These are phyloP conservation scores for Plenodomus tracheiphilus DNA, from an alignment of 2,329 filamentous ascomycete genomes.

Conservation along the genomic window DNA sequence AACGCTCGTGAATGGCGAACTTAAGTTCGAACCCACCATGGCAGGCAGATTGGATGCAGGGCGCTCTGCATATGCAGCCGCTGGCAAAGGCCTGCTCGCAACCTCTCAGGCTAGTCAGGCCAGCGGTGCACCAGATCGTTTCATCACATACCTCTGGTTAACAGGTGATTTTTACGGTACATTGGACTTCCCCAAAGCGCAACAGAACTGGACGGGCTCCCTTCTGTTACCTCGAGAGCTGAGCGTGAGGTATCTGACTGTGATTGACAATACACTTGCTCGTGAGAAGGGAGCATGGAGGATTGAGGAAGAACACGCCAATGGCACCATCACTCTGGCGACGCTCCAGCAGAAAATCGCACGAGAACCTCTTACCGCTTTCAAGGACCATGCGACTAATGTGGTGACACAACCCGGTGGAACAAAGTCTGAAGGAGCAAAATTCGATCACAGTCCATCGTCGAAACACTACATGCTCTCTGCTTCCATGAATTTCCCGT, in stretches of 20 bases:
- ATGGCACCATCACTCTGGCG: constrained; percentile 42
- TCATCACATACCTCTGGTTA: constrained; percentile 49
- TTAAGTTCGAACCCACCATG: constrained; percentile 46
- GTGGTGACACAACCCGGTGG: constrained; percentile 16
- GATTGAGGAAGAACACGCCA: constrained; percentile 30
- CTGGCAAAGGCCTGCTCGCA: constrained; percentile 47
- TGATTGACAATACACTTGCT: constrained; percentile 48
- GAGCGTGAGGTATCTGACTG: constrained; percentile 47
- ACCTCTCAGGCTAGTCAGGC: constrained; percentile 44
- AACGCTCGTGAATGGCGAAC: constrained; percentile 27
- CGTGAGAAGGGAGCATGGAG: constrained; percentile 48
- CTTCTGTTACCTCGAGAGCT: constrained; percentile 51
- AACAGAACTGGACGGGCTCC: constrained; percentile 52
- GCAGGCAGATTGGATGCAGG: constrained; percentile 50
- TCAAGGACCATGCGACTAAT: constrained; percentile 31
- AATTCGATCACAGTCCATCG: constrained; percentile 21
- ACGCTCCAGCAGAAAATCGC: constrained; percentile 48
- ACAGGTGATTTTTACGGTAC: constrained; percentile 50
- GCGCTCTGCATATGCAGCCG: constrained; percentile 49
- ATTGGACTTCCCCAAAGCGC: constrained; percentile 43
- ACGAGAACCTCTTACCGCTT: constrained; percentile 41
- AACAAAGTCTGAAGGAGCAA: constrained; percentile 6
- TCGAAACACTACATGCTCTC: constrained; percentile 49
- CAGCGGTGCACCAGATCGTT: constrained; percentile 48
- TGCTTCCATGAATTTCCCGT: constrained; percentile 44